Percentiles rank a stretch among this genome's conserved stretches.
These are phyloP conservation scores for Syzygium grande DNA, from an alignment of 345 rosid genomes.

Conservation along the genomic window DNA sequence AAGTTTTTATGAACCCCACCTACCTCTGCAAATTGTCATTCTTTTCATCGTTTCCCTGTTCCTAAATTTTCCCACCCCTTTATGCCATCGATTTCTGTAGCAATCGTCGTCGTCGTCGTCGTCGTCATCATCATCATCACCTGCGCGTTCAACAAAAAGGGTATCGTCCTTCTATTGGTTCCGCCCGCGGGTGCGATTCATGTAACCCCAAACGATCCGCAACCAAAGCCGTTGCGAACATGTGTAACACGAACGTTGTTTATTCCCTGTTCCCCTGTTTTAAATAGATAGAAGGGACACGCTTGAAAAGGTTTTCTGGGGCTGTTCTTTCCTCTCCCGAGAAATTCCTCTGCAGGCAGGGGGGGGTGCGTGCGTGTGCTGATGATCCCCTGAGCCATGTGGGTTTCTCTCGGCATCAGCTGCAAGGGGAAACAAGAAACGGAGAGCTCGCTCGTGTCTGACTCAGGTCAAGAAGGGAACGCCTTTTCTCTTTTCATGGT, in stretches of 20 bases:
- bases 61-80: not conserved
- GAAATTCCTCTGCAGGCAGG: not conserved
- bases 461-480: not conserved
- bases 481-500: not conserved
- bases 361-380: not conserved
- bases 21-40: not conserved
- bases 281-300: not conserved
- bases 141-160: not conserved
- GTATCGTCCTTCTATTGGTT: not conserved
- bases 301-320: not conserved
- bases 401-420: not conserved
- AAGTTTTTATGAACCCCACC: not conserved
- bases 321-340: not conserved
- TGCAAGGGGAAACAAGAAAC: not conserved
- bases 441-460: not conserved
- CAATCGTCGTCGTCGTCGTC: not conserved
- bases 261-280: not conserved
- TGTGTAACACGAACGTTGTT: not conserved
- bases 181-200: not conserved
- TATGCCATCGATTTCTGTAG: not conserved
- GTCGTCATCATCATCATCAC: not conserved
- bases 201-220: not conserved
- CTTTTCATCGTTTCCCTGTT: not conserved
- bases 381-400: not conserved
- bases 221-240: not conserved